Conservation (phyloP, 179 eudicot genomes). For the Camellia oleifera region DNA sequence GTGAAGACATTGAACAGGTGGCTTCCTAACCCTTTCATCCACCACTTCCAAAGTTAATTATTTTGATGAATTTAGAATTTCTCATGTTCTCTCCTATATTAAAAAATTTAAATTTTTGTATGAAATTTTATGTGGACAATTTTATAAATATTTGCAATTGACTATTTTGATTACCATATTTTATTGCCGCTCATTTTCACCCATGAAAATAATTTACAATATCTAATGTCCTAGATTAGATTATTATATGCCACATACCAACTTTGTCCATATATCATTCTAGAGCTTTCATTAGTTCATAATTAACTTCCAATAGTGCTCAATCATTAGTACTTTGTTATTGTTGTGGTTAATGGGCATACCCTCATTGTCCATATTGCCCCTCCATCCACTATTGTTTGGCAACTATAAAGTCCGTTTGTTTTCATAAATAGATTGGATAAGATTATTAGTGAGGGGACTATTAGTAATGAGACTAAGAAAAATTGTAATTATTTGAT, state of each 20-base stretch:
- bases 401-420: too few relatives aligned
- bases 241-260: not conserved
- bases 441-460: too few relatives aligned
- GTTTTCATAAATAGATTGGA: too few relatives aligned
- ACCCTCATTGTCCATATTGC: constrained; percentile 7
- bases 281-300: constrained; percentile 7
- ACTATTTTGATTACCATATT: not conserved
- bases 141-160: not conserved
- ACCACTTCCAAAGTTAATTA: too few relatives aligned
- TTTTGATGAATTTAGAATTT: too few relatives aligned
- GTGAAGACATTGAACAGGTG: too few relatives aligned
- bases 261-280: not conserved
- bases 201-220: constrained; percentile 3
- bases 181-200: not conserved
- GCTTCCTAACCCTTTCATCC: too few relatives aligned
- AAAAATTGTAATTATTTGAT: too few relatives aligned
- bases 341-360: not conserved
- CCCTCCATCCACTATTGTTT: not conserved
- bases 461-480: too few relatives aligned
- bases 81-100: too few relatives aligned
- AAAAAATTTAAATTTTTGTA: too few relatives aligned
- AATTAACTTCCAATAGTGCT: constrained; percentile 1
- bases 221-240: not conserved
- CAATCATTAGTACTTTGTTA: not conserved
- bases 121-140: too few relatives aligned